These are phyloP conservation scores for Bisporella sp. DNA, from an alignment of 2,329 filamentous ascomycete genomes.

Conservation along the genomic window DNA sequence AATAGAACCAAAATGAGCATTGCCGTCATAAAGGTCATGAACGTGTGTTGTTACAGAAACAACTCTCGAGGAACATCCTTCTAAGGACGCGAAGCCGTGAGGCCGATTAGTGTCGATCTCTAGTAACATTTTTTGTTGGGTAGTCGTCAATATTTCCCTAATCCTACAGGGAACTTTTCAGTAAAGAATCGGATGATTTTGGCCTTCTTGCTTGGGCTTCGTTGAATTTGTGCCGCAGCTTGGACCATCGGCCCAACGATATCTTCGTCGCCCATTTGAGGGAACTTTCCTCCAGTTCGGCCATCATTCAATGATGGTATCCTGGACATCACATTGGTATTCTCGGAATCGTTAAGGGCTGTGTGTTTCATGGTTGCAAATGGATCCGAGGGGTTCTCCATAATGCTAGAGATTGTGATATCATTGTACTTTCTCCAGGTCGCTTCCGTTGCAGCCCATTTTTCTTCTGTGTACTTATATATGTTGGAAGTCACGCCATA, in stretches of 20 bases:
- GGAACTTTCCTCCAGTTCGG: conserved; percentile 71
- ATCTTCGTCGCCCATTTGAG: conserved; percentile 79
- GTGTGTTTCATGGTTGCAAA: conserved; percentile 36
- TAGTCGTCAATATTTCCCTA: conserved; percentile 18
- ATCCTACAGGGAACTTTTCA: conserved; percentile 25
- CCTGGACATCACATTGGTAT: conserved; percentile 46
- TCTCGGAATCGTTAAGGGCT: conserved; percentile 35
- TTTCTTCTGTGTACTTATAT: conserved; percentile 76
- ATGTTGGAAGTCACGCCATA: conserved; percentile 87
- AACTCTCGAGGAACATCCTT: not conserved
- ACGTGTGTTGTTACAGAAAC: conserved; percentile 8
- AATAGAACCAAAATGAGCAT: conserved; percentile 5
- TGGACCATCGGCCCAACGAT: conserved; percentile 82
- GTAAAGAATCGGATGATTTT: conserved; percentile 27
- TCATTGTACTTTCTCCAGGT: conserved; percentile 69
- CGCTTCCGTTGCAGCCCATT: conserved; percentile 76
- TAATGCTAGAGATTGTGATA: conserved; percentile 47
- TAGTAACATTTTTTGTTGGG: not conserved
- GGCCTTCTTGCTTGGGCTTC: conserved; percentile 25
- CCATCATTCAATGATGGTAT: conserved; percentile 65
- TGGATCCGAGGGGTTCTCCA: conserved; percentile 33
- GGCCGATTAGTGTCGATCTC: conserved; percentile 2
- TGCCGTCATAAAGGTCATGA: conserved; percentile 10
- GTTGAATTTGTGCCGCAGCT: conserved; percentile 24
- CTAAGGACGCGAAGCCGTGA: not conserved